Evolutionary conservation across 2,329 filamentous ascomycete species (phyloP), one percentile per base, ranked within the genome.

Genomic region (Bimuria novae-zelandiae): DNA sequence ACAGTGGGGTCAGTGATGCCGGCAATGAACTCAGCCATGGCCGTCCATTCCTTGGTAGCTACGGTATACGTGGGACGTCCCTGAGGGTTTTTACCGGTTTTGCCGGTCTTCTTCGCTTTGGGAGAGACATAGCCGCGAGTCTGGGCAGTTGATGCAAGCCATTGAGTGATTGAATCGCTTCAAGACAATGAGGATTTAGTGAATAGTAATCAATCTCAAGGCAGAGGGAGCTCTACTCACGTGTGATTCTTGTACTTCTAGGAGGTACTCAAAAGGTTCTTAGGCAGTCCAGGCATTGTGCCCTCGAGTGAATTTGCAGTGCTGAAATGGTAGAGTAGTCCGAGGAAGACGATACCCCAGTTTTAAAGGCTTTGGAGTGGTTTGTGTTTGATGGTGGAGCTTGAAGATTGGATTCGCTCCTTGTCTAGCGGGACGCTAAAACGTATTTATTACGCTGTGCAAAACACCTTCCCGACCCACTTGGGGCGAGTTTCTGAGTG

Each of bases 11-110:
- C 66, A 4, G 50, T 48, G 1, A 49, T 51, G 2, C 27, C 49
- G 4, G 63, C 68, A 25, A 79, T 70, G 53, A 67, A 74, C 32
- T 76, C 60, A 17, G 76, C 77, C 6, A 80, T 55, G 0, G 63
- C 62, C 0, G 75, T 53, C 36, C 77, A 77, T 39, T 77, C 73
- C 23, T 71, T 71, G 56, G 75, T 64, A 22, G 67, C 61, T 22
- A 79, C 68, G 17, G 71, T 67, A 43, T 76, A 70, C 29, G 69
- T 72, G 21, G 62, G 45, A 3, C 33, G 32, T 4, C 32, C 45
- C 22, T 37, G 17, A 21, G 12, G 7, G 3, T 19, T 4, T n/a
- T 25, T 25, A 17, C 11, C 32, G 3, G 6, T n/a, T 14, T 39
- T 39, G 12, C 23, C 35, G 25, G 49, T 21, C 29, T 44, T 44